These are phyloP conservation scores for Daldinia vernicosa DNA, from an alignment of 495 filamentous ascomycete genomes.

Conservation along the genomic window DNA sequence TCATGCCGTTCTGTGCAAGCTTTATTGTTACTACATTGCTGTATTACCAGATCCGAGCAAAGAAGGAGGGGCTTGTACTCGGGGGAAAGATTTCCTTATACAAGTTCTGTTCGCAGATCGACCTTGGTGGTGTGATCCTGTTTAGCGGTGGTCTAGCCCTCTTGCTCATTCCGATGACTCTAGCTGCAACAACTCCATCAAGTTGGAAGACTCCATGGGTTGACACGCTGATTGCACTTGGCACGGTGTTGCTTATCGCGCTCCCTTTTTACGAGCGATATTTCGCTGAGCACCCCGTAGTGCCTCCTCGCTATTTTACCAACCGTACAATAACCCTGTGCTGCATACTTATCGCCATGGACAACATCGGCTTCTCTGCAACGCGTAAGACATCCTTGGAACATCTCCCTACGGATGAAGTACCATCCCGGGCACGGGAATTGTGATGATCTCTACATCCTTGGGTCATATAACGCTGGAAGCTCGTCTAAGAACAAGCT, in stretches of 20 bases:
- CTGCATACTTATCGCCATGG: constrained; percentile 50
- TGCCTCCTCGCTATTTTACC: constrained; percentile 56
- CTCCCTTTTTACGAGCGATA: constrained; percentile 58
- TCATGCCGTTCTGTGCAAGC: constrained; percentile 58
- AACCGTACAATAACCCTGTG: constrained; percentile 53
- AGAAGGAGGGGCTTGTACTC: constrained; percentile 46
- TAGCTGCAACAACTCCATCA: constrained; percentile 47
- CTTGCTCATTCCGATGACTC: constrained; percentile 47
- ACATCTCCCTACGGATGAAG: background rate
- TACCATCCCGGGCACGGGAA: too few species aligned
- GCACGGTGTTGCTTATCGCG: constrained; percentile 46
- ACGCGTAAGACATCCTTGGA: constrained; percentile 38
- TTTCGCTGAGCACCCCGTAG: constrained; percentile 54
- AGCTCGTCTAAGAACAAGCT: background rate
- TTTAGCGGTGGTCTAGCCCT: constrained; percentile 52
- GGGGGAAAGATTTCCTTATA: constrained; percentile 47
- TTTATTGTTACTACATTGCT: constrained; percentile 58
- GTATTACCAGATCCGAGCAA: constrained; percentile 53
- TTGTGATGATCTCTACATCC: background rate
- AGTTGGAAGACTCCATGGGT: constrained; percentile 58
- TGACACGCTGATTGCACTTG: constrained; percentile 53
- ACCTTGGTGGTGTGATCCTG: constrained; percentile 55
- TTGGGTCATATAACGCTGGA: background rate
- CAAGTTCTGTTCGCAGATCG: constrained; percentile 58
- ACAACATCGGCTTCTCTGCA: constrained; percentile 53